Evolutionary conservation across 2,329 filamentous ascomycete species (phyloP).

Genomic region (Trichoderma sp.): DNA sequence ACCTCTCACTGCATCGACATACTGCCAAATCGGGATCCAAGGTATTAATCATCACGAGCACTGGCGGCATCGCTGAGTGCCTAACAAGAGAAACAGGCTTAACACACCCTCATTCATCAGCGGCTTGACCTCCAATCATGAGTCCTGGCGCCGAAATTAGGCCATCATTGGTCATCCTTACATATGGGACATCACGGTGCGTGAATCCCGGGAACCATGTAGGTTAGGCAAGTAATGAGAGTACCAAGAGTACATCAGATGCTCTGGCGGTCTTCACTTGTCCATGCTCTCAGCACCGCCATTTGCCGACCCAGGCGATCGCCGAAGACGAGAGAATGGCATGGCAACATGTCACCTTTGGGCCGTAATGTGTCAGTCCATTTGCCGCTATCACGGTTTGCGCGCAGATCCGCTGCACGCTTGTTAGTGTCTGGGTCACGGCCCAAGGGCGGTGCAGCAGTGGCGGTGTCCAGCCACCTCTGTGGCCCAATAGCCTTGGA

Average conservation of each 20-base stretch:
- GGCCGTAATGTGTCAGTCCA: neutral
- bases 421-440: slow-evolving; percentile 31
- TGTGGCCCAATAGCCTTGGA: slow-evolving; percentile 1
- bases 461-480: slow-evolving; percentile 18
- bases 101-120: neutral
- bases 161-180: neutral
- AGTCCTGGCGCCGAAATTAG: neutral
- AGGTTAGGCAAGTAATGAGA: too few species aligned
- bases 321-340: slow-evolving; percentile 35
- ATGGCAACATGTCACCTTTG: slow-evolving; percentile 24
- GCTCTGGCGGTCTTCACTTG: neutral
- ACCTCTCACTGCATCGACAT: neutral
- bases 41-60: neutral
- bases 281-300: neutral
- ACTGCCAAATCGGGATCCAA: neutral
- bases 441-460: slow-evolving; percentile 7
- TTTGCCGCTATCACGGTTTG: slow-evolving; percentile 7
- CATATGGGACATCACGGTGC: slow-evolving; percentile 9
- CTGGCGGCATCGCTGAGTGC: neutral
- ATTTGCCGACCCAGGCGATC: slow-evolving; percentile 1
- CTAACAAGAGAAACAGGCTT: neutral
- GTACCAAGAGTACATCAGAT: neutral
- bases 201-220: slow-evolving; percentile 9
- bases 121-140: neutral
- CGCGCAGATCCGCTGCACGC: neutral